Evolutionary conservation across 2,329 filamentous ascomycete species (phyloP).

Genomic region (Hypoxylon sp.): DNA sequence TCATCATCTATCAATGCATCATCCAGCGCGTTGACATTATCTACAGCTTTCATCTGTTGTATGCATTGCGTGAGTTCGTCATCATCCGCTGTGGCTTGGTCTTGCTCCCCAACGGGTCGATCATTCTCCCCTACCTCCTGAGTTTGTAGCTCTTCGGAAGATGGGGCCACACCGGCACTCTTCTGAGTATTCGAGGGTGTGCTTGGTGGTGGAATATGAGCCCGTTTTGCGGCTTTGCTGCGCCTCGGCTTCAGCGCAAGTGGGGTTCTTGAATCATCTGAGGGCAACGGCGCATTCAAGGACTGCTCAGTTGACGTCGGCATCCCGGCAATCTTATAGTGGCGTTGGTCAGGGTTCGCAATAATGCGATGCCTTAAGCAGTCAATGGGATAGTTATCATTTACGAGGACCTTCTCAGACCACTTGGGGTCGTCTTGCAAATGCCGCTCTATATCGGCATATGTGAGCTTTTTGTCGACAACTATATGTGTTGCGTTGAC

Average conservation of each 20-base stretch:
- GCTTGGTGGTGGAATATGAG: neutral
- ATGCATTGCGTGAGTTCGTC: constrained; percentile 61
- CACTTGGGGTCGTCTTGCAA: constrained; percentile 60
- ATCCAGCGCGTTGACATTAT: neutral
- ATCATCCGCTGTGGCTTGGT: constrained; percentile 7
- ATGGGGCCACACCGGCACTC: constrained; percentile 14
- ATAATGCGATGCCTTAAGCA: constrained; percentile 73
- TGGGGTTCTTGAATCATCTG: constrained; percentile 35
- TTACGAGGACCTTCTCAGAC: constrained; percentile 70
- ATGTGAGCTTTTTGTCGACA: constrained; percentile 78
- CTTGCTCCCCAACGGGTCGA: constrained; percentile 18
- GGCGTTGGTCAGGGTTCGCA: constrained; percentile 70
- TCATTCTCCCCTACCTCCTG: constrained; percentile 6
- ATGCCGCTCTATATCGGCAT: constrained; percentile 72
- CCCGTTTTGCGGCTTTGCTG: constrained; percentile 22
- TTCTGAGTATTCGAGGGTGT: constrained; percentile 24
- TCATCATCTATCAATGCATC: constrained; percentile 16
- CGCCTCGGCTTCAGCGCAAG: constrained; percentile 40
- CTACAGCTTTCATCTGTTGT: constrained; percentile 61
- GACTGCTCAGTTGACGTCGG: constrained; percentile 51
- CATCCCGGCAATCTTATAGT: constrained; percentile 72
- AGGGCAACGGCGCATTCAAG: constrained; percentile 10
- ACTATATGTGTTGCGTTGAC: constrained; percentile 81
- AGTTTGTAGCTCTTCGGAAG: constrained; percentile 29
- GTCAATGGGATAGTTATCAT: constrained; percentile 77